Evolutionary conservation across 2,329 filamentous ascomycete genomes (phyloP).

Genomic region (Volutella citrinella): DNA sequence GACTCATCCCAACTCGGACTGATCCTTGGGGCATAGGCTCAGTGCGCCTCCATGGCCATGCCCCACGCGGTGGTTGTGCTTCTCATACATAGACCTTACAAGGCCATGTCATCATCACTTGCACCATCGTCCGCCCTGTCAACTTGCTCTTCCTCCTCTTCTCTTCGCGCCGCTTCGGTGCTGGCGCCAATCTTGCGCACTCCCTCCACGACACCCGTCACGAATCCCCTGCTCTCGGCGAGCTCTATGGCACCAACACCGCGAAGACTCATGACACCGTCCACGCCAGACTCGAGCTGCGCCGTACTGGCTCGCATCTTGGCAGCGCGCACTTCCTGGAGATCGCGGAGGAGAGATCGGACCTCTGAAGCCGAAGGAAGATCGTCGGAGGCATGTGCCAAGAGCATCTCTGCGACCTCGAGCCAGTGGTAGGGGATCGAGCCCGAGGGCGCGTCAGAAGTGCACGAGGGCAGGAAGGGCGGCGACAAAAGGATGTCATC

Average conservation of each 20-base stretch:
- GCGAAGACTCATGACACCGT: slow-evolving; percentile 64
- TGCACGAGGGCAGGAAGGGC: slow-evolving; percentile 77
- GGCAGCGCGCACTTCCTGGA: slow-evolving; percentile 83
- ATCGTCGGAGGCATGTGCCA: slow-evolving; percentile 83
- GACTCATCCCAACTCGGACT: no score
- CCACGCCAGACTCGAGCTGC: slow-evolving; percentile 66
- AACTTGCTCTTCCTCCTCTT: slow-evolving; percentile 68
- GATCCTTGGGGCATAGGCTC: no score
- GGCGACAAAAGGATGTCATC: slow-evolving; percentile 50
- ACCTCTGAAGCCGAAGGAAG: slow-evolving; percentile 71
- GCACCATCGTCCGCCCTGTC: slow-evolving; percentile 60
- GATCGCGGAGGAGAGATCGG: slow-evolving; percentile 70
- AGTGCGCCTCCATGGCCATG: no score
- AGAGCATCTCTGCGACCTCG: slow-evolving; percentile 81
- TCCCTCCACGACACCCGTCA: slow-evolving; percentile 82
- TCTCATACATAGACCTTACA: no score
- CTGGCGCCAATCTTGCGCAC: slow-evolving; percentile 80
- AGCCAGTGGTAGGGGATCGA: slow-evolving; percentile 93
- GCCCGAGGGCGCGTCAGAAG: slow-evolving; percentile 62
- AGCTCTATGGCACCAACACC: slow-evolving; percentile 94
- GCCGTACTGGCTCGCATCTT: slow-evolving; percentile 79
- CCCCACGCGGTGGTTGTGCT: slow-evolving; percentile 5
- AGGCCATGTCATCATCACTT: slow-evolving; percentile 54
- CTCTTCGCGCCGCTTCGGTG: slow-evolving; percentile 71
- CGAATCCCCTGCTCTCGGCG: slow-evolving; percentile 79